Conservation (phyloP, 208 protist species). For the Leishmania aethiopica region DNA sequence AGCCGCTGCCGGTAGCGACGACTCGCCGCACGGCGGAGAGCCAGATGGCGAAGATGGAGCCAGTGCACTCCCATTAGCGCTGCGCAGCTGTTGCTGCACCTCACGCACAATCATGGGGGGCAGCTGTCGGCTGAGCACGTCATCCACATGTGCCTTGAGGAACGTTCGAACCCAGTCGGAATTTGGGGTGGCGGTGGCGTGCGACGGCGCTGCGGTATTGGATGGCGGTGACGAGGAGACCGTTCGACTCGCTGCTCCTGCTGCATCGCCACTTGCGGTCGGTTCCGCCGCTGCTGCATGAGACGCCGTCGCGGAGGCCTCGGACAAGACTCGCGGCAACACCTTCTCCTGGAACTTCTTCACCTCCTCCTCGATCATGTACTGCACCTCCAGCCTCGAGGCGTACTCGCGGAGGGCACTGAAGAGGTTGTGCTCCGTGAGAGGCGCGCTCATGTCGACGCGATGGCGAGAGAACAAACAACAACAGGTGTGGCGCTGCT, state of each 20-base stretch:
- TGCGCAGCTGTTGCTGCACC: conserved; percentile 36
- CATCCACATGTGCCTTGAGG: conserved; percentile 33
- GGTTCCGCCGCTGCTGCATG: background rate
- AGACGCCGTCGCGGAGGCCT: background rate
- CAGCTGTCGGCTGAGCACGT: conserved; percentile 15
- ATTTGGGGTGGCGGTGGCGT: background rate
- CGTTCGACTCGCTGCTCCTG: background rate
- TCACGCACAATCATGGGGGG: conserved; percentile 31
- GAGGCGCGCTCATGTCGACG: conserved; percentile 13
- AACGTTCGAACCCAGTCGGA: conserved; percentile 40
- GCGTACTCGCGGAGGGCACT: conserved; percentile 39
- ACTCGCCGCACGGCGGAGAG: background rate
- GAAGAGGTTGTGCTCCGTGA: conserved; percentile 45
- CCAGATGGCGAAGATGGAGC: background rate
- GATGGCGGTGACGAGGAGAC: conserved; percentile 2
- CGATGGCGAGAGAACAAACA: background rate
- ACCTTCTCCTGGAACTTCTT: conserved; percentile 38
- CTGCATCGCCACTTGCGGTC: background rate
- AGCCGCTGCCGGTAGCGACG: background rate
- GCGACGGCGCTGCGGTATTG: background rate
- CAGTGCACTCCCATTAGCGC: background rate
- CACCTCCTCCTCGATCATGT: conserved; percentile 61
- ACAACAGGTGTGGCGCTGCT: background rate
- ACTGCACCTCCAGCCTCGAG: conserved; percentile 61
- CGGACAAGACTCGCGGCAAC: conserved; percentile 16